Conservation (phyloP, 768 basidiomycete species). For the Dioszegia crocea region DNA sequence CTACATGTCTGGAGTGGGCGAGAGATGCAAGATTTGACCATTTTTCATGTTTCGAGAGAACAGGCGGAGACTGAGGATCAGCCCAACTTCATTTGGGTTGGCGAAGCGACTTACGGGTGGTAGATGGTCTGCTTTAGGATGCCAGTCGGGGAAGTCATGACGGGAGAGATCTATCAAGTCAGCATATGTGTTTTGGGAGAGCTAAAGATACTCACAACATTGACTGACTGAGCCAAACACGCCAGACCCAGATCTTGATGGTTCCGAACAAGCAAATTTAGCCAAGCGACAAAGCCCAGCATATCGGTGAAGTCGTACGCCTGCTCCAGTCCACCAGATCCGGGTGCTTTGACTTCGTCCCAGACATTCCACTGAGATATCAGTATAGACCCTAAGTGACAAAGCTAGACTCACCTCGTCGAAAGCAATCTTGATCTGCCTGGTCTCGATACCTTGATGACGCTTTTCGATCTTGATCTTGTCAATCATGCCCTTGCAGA, state of each 20-base stretch:
- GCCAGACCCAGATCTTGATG: slow-evolving; percentile 61
- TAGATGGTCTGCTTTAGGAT: slow-evolving; percentile 56
- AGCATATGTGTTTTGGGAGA: not conserved
- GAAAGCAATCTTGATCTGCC: slow-evolving; percentile 50
- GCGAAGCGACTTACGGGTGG: slow-evolving; percentile 31
- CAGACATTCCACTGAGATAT: slow-evolving; percentile 49
- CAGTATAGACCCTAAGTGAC: not conserved
- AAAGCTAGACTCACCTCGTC: slow-evolving; percentile 51
- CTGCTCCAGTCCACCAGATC: slow-evolving; percentile 57
- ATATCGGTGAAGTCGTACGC: slow-evolving; percentile 59
- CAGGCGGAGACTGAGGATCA: slow-evolving; percentile 50
- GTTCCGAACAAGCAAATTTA: slow-evolving; percentile 62
- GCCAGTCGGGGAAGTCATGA: slow-evolving; percentile 54
- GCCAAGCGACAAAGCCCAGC: slow-evolving; percentile 60
- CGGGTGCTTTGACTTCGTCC: slow-evolving; percentile 53
- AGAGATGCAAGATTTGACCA: slow-evolving; percentile 29
- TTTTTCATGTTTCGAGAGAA: slow-evolving; percentile 60
- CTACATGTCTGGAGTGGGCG: slow-evolving; percentile 29
- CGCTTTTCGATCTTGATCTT: slow-evolving; percentile 48
- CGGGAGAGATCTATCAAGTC: slow-evolving; percentile 50
- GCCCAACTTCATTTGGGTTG: not conserved
- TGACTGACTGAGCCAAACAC: slow-evolving; percentile 60
- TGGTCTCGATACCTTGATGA: not conserved
- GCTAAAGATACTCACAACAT: slow-evolving; percentile 38
- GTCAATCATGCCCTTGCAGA: slow-evolving; percentile 56